Evolutionary conservation across 192 early-diverging fungal species (phyloP).

Genomic region (Geranomyces michiganensis): DNA sequence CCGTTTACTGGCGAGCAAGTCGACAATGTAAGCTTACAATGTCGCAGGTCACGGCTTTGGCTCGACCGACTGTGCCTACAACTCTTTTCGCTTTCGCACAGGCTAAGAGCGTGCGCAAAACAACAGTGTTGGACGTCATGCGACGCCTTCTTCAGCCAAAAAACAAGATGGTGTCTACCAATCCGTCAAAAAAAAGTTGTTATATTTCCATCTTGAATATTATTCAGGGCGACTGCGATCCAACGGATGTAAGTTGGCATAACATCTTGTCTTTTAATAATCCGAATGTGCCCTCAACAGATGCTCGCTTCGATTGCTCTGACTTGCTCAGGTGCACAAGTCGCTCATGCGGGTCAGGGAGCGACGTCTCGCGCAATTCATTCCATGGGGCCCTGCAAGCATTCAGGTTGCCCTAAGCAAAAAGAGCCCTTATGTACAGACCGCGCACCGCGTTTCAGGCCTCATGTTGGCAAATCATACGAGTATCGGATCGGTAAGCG

Average conservation of each 20-base stretch:
- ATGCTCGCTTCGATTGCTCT: too few species aligned
- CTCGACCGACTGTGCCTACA: background rate
- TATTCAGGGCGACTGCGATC: slow-evolving; percentile 98
- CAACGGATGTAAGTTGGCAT: slow-evolving; percentile 75
- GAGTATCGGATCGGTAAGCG: slow-evolving; percentile 75
- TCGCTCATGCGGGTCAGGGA: slow-evolving; percentile 94
- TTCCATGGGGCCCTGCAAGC: slow-evolving; percentile 98
- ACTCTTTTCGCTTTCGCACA: slow-evolving; percentile 28
- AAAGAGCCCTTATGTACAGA: slow-evolving; percentile 91
- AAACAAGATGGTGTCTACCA: slow-evolving; percentile 96
- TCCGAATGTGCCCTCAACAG: too few species aligned
- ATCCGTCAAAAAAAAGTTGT: slow-evolving; percentile 87
- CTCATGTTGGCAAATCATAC: slow-evolving; percentile 99
- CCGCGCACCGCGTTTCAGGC: slow-evolving; percentile 91
- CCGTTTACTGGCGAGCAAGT: slow-evolving; percentile 93
- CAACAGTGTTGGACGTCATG: slow-evolving; percentile 98
- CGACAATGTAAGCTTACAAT: slow-evolving; percentile 61
- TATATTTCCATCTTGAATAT: slow-evolving; percentile 98
- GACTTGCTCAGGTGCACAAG: slow-evolving; percentile 88
- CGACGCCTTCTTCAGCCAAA: slow-evolving; percentile 93
- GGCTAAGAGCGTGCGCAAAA: slow-evolving; percentile 93
- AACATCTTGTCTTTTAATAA: too few species aligned
- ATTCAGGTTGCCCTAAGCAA: slow-evolving; percentile 96
- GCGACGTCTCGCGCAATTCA: slow-evolving; percentile 91
- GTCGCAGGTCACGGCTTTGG: background rate